A percentile compares a stretch with the other conserved stretches of the same genome.
These are phyloP conservation scores for Aspergillus flavus DNA, from an alignment of 2,329 filamentous ascomycete genomes.

Conservation along the genomic window DNA sequence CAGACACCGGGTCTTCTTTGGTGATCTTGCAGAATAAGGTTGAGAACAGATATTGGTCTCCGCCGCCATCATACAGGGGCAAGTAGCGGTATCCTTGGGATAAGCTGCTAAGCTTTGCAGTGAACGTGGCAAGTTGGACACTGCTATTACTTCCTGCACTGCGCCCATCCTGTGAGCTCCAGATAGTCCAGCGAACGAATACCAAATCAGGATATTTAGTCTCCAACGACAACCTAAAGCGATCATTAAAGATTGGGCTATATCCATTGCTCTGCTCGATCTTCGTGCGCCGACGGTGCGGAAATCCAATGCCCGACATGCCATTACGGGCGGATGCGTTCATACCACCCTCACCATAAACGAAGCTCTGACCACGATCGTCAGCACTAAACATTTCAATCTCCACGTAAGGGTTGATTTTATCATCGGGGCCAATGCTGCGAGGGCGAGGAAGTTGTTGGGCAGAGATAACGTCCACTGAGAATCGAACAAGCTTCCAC, in stretches of 20 bases:
- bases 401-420: slow-evolving; percentile 90
- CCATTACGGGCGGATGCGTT: slow-evolving; percentile 67
- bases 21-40: slow-evolving; percentile 89
- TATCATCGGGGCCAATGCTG: slow-evolving; percentile 69
- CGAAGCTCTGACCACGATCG: slow-evolving; percentile 78
- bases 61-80: slow-evolving; percentile 83
- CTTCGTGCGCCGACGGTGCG: slow-evolving; percentile 76
- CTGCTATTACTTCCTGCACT: slow-evolving; percentile 65
- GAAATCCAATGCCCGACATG: slow-evolving; percentile 68
- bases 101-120: slow-evolving; percentile 84
- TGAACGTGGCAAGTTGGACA: slow-evolving; percentile 80
- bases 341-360: slow-evolving; percentile 66
- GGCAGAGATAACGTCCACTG: slow-evolving; percentile 86
- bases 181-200: slow-evolving; percentile 91
- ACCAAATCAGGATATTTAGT: slow-evolving; percentile 95
- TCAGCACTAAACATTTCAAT: slow-evolving; percentile 94
- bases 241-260: slow-evolving; percentile 83
- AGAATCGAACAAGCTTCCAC: slow-evolving; percentile 81
- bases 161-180: slow-evolving; percentile 77
- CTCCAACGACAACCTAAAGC: slow-evolving; percentile 77
- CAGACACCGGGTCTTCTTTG: slow-evolving; percentile 56
- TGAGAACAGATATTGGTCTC: slow-evolving; percentile 92
- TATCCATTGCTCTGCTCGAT: slow-evolving; percentile 88
- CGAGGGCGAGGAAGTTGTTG: slow-evolving; percentile 88
- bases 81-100: slow-evolving; percentile 92